Percentiles rank a stretch among this genome's conserved stretches.
phyloP scores from a whole-genome alignment of 805 yeast genomes.

The Yarrowia deformans region DNA sequence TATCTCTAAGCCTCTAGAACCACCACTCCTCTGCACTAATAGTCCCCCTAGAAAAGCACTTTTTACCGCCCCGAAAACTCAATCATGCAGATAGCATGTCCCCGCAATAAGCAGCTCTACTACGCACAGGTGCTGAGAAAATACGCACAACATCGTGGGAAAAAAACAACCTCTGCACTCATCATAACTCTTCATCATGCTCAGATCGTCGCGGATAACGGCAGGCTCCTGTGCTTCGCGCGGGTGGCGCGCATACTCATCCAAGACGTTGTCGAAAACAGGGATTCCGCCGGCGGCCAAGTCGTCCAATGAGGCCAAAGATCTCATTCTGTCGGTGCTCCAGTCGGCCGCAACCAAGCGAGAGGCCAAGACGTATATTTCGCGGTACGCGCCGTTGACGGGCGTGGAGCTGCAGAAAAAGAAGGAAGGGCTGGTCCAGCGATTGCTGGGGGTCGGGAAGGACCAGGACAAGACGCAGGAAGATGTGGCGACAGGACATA shows the following conservation, averaged over 20 bases:
- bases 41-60: background rate
- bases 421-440: slow-evolving; percentile 51
- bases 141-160: slow-evolving; percentile 1
- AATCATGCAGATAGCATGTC: slow-evolving; percentile 37
- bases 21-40: background rate
- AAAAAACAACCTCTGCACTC: background rate
- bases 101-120: slow-evolving; percentile 32
- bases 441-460: slow-evolving; percentile 46
- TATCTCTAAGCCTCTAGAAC: too few species aligned
- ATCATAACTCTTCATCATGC: slow-evolving; percentile 11
- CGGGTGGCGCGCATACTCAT: slow-evolving; percentile 10
- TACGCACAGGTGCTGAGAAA: background rate
- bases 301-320: slow-evolving; percentile 47
- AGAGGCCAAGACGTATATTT: slow-evolving; percentile 82
- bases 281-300: slow-evolving; percentile 29
- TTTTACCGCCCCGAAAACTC: slow-evolving; percentile 35
- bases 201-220: slow-evolving; percentile 11
- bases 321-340: slow-evolving; percentile 80
- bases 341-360: slow-evolving; percentile 92
- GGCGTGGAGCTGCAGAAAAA: slow-evolving; percentile 47
- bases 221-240: background rate
- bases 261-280: background rate
- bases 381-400: slow-evolving; percentile 59
- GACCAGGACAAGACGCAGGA: background rate
- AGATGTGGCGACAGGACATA: background rate